phyloP scores from a whole-genome alignment of 148 eudicot species.

The Agrostemma githago region DNA sequence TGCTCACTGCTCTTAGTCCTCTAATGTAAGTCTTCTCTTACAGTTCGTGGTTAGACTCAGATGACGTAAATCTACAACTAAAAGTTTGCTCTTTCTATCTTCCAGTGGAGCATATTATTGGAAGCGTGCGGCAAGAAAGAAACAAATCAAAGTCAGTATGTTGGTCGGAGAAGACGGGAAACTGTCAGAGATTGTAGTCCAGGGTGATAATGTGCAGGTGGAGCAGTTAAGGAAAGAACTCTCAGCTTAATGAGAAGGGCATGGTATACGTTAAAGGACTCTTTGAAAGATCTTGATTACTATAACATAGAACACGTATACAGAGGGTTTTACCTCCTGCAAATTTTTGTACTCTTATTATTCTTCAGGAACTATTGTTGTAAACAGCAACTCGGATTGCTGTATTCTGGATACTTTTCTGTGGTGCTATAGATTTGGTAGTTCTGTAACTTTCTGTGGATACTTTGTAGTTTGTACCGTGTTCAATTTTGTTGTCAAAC shows the following conservation, averaged over 20 bases:
- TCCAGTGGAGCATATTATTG: constrained; percentile 83
- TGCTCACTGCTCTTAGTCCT: constrained; percentile 71
- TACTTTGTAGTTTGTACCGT: no score
- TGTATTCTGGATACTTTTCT: background rate
- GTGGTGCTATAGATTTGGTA: background rate
- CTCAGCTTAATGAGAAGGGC: constrained; percentile 73
- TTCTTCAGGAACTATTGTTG: background rate
- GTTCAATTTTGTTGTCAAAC: no score
- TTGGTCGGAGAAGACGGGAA: constrained; percentile 65
- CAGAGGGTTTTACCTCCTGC: background rate
- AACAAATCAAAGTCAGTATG: constrained; percentile 90
- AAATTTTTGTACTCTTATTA: constrained; percentile 1
- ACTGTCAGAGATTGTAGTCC: constrained; percentile 69
- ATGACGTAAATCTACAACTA: background rate
- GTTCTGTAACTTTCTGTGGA: constrained; percentile 6
- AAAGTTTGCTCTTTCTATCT: background rate
- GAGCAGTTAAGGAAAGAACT: constrained; percentile 85
- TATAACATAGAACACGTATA: background rate
- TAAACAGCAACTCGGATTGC: background rate
- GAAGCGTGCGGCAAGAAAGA: constrained; percentile 79
- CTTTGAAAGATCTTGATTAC: constrained; percentile 47
- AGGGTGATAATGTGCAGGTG: constrained; percentile 84
- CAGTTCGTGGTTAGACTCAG: background rate
- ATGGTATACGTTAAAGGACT: constrained; percentile 96
- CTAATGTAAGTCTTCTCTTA: constrained; percentile 59